Percentiles rank a stretch among this genome's conserved stretches.
phyloP scores from a whole-genome alignment of 495 filamentous ascomycete genomes.

The Chlorociboria aeruginascens region DNA sequence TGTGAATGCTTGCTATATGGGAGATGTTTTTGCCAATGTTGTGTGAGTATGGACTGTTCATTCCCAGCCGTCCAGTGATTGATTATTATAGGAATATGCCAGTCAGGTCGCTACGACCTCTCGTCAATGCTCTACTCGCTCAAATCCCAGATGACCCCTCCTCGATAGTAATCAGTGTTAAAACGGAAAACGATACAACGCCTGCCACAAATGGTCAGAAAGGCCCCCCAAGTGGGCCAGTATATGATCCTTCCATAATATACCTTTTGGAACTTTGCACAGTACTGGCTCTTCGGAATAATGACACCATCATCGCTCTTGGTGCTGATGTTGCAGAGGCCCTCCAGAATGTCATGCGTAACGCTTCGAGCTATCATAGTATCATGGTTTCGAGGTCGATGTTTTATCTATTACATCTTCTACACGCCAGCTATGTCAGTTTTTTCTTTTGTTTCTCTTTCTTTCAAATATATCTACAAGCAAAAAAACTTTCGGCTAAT shows the following conservation, averaged over 20 bases:
- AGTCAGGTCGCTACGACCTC: conserved; percentile 45
- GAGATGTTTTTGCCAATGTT: conserved; percentile 73
- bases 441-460: too few species aligned
- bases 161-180: conserved; percentile 75
- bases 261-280: conserved; percentile 87
- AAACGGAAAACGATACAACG: conserved; percentile 56
- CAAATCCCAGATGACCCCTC: conserved; percentile 77
- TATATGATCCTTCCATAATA: conserved; percentile 80
- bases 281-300: conserved; percentile 66
- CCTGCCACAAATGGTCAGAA: conserved; percentile 47
- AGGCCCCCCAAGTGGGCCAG: conserved; percentile 34
- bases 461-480: conserved; percentile 14
- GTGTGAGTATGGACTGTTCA: conserved; percentile 40
- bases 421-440: conserved; percentile 79
- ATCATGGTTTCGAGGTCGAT: conserved; percentile 71
- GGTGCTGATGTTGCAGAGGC: conserved; percentile 71
- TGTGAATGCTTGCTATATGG: conserved; percentile 76
- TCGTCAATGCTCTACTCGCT: conserved; percentile 65
- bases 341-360: conserved; percentile 68
- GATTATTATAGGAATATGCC: conserved; percentile 48
- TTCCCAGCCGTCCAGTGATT: background rate
- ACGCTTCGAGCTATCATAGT: conserved; percentile 65
- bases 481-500: background rate
- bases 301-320: conserved; percentile 53
- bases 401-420: conserved; percentile 73